phyloP scores from a whole-genome alignment of 2,329 filamentous ascomycete genomes.

The Ceratocystiopsis sp. region DNA sequence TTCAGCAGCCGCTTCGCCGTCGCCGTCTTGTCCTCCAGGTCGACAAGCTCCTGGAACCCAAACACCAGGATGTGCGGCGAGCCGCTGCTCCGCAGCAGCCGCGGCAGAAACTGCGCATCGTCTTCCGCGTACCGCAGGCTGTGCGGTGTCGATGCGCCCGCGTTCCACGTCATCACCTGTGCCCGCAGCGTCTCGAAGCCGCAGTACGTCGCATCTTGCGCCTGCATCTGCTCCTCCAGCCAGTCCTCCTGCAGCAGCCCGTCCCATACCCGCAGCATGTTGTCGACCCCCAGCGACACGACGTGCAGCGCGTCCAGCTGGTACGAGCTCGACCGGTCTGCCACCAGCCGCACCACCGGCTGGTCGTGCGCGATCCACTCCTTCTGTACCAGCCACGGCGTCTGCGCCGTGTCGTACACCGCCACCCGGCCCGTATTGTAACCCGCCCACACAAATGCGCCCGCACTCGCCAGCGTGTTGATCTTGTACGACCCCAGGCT shows the following conservation, averaged over 20 bases:
- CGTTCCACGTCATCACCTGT: conserved; percentile 88
- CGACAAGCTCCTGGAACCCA: conserved; percentile 96
- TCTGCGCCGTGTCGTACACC: conserved; percentile 68
- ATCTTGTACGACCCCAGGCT: conserved; percentile 93
- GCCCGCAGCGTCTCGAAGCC: conserved; percentile 67
- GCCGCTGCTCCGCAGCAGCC: conserved; percentile 58
- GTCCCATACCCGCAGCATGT: conserved; percentile 74
- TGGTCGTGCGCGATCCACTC: conserved; percentile 88
- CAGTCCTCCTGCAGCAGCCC: conserved; percentile 86
- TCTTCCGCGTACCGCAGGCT: conserved; percentile 53
- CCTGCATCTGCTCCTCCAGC: conserved; percentile 82
- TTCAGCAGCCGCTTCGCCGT: conserved; percentile 93
- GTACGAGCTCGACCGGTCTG: conserved; percentile 72
- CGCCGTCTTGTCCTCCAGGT: conserved; percentile 91
- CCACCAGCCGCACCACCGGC: conserved; percentile 59
- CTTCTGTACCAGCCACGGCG: conserved; percentile 83
- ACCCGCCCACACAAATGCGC: conserved; percentile 74
- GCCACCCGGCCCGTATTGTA: conserved; percentile 91
- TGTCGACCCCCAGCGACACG: conserved; percentile 74
- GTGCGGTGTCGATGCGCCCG: conserved; percentile 83
- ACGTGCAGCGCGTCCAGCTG: conserved; percentile 72
- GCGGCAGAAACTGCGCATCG: conserved; percentile 64
- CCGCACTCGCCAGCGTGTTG: conserved; percentile 67
- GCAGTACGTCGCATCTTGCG: conserved; percentile 67
- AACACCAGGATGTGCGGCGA: conserved; percentile 85